Evolutionary conservation across 306 rosid species (phyloP).

Genomic region (Castanea mollissima): DNA sequence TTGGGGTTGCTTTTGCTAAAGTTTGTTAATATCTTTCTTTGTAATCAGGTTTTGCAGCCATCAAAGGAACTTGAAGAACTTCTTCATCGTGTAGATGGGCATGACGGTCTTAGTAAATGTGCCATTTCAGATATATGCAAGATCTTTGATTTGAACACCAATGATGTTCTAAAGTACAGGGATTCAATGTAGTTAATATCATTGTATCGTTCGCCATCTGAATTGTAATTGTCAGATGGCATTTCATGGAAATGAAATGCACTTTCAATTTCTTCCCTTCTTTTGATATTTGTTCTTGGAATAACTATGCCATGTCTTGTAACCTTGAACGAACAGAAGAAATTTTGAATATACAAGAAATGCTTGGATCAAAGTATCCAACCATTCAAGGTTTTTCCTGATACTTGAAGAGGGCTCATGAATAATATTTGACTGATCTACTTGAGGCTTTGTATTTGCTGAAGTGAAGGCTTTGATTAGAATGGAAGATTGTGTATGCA

Average conservation of each 20-base stretch:
- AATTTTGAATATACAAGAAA: background rate
- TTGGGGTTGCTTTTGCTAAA: slow-evolving; percentile 2
- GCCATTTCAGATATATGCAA: slow-evolving; percentile 60
- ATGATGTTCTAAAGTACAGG: slow-evolving; percentile 62
- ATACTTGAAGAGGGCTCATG: background rate
- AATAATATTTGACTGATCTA: background rate
- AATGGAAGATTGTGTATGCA: no score
- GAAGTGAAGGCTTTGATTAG: background rate
- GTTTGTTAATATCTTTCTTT: background rate
- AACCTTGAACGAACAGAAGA: background rate
- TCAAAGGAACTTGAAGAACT: slow-evolving; percentile 65
- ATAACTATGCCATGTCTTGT: background rate
- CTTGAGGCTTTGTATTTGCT: background rate
- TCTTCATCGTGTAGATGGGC: slow-evolving; percentile 21
- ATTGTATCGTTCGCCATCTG: background rate
- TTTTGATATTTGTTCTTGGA: background rate
- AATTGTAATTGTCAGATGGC: background rate
- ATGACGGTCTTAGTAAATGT: slow-evolving; percentile 41
- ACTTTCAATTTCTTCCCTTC: background rate
- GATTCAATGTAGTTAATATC: slow-evolving; percentile 21
- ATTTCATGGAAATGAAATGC: background rate
- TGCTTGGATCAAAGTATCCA: background rate
- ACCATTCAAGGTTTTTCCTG: background rate
- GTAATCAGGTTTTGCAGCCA: slow-evolving; percentile 58
- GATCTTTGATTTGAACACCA: slow-evolving; percentile 55